Conservation (phyloP, 352 stramenopile species). For the Pythium rhizo-oryzae region DNA sequence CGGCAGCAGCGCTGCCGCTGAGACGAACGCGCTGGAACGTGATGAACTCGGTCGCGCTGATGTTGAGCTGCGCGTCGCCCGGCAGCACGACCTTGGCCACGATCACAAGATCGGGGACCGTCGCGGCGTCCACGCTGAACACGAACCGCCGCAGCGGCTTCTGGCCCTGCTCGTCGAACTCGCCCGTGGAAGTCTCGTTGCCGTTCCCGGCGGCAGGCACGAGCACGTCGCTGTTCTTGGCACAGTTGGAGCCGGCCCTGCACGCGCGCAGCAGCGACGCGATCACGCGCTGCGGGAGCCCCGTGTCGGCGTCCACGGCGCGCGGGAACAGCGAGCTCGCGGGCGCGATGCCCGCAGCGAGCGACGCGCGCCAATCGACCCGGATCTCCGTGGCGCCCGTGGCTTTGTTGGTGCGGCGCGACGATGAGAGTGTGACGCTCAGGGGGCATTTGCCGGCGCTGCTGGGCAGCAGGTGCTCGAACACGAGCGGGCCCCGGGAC, state of each 20-base stretch:
- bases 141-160: conserved; percentile 51
- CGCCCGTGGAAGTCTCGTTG: conserved; percentile 36
- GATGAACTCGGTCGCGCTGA: conserved; percentile 65
- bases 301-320: conserved; percentile 47
- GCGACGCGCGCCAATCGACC: conserved; percentile 46
- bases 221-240: conserved; percentile 33
- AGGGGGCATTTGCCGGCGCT: conserved; percentile 59
- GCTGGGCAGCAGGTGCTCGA: conserved; percentile 43
- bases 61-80: conserved; percentile 42
- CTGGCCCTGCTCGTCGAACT: conserved; percentile 44
- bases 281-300: conserved; percentile 38
- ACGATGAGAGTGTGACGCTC: conserved; percentile 41
- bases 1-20: not conserved
- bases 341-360: conserved; percentile 17
- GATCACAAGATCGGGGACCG: conserved; percentile 51
- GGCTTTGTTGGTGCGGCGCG: conserved; percentile 33
- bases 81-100: conserved; percentile 60
- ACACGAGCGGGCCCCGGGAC: conserved; percentile 38
- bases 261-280: conserved; percentile 59
- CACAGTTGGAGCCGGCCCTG: conserved; percentile 64
- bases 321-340: conserved; percentile 61
- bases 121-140: conserved; percentile 45
- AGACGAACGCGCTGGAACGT: conserved; percentile 35
- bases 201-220: conserved; percentile 20
- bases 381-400: conserved; percentile 37